phyloP scores from a whole-genome alignment of 2,329 filamentous ascomycete genomes.

The Fusarium sp. region DNA sequence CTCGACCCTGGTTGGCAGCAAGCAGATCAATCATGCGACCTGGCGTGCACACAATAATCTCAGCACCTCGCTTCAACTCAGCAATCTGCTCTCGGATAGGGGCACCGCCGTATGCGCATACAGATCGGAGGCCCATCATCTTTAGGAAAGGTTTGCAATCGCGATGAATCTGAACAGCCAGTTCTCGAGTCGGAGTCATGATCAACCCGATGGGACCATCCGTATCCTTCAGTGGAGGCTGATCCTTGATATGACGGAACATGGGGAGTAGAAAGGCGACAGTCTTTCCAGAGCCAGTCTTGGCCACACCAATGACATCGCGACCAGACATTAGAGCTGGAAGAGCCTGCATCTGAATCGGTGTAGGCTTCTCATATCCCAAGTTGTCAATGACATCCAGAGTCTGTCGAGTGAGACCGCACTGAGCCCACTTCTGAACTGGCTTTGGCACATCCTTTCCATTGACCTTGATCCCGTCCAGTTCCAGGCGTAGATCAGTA shows the following conservation, averaged over 20 bases:
- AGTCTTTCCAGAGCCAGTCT: conserved; percentile 98
- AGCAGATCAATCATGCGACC: conserved; percentile 96
- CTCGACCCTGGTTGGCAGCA: conserved; percentile 91
- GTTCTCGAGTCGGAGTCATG: conserved; percentile 93
- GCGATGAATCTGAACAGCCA: conserved; percentile 92
- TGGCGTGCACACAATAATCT: conserved; percentile 95
- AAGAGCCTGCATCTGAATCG: conserved; percentile 95
- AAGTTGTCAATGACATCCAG: conserved; percentile 85
- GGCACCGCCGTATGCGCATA: conserved; percentile 94
- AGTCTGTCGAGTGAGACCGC: conserved; percentile 87
- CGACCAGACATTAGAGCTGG: conserved; percentile 95
- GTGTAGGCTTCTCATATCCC: conserved; percentile 88
- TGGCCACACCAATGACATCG: conserved; percentile 95
- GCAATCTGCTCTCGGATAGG: conserved; percentile 98
- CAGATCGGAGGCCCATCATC: conserved; percentile 83
- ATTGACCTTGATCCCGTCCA: conserved; percentile 95
- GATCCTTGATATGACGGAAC: conserved; percentile 98
- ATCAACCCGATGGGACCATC: conserved; percentile 92
- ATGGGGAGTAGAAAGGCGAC: conserved; percentile 95
- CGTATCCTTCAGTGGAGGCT: conserved; percentile 80
- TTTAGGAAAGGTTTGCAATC: conserved; percentile 97
- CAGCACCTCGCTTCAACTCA: conserved; percentile 92
- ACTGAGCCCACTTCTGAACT: conserved; percentile 96
- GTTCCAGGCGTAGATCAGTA: conserved; percentile 81
- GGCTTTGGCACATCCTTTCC: conserved; percentile 91